Percentiles rank a stretch among this genome's conserved stretches.
Conservation (phyloP, 352 stramenopile species). For the Phytophthora nicotianae region DNA sequence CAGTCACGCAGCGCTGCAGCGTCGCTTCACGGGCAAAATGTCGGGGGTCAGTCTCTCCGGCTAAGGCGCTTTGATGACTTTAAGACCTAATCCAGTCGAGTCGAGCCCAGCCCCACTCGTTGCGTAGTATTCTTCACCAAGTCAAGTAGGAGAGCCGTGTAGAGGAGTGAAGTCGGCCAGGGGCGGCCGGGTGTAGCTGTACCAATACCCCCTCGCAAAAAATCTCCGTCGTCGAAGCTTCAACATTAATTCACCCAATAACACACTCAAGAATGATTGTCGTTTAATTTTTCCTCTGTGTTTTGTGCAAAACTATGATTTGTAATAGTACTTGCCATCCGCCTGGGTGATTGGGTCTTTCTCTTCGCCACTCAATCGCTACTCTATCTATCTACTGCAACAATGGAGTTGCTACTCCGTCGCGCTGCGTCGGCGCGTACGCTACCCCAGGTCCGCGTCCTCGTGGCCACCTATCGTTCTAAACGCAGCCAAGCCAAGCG, state of each 20-base stretch:
- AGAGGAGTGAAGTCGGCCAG: slow-evolving; percentile 26
- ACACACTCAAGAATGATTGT: slow-evolving; percentile 13
- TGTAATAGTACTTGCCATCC: too few species aligned
- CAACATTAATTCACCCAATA: slow-evolving; percentile 11
- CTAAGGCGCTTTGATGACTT: slow-evolving; percentile 21
- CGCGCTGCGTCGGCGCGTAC: slow-evolving; percentile 17
- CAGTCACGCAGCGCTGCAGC: slow-evolving; percentile 77
- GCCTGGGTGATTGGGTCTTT: neutral
- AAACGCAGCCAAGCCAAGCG: slow-evolving; percentile 57
- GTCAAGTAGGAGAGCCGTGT: slow-evolving; percentile 27
- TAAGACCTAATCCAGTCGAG: slow-evolving; percentile 23
- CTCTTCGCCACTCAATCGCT: slow-evolving; percentile 28
- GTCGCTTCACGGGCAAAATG: slow-evolving; percentile 86
- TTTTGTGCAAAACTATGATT: neutral
- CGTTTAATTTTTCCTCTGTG: too few species aligned
- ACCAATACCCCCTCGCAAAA: slow-evolving; percentile 23
- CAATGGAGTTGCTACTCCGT: slow-evolving; percentile 52
- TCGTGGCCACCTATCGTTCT: slow-evolving; percentile 56
- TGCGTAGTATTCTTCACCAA: slow-evolving; percentile 15
- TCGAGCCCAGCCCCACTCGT: slow-evolving; percentile 31
- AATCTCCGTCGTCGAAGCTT: slow-evolving; percentile 3
- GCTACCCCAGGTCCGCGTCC: slow-evolving; percentile 24
- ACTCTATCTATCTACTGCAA: neutral
- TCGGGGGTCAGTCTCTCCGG: slow-evolving; percentile 63
- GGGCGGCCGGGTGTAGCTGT: slow-evolving; percentile 25